These are phyloP conservation scores for Daldinia concentrica DNA, from an alignment of 495 filamentous ascomycete genomes.

Conservation along the genomic window DNA sequence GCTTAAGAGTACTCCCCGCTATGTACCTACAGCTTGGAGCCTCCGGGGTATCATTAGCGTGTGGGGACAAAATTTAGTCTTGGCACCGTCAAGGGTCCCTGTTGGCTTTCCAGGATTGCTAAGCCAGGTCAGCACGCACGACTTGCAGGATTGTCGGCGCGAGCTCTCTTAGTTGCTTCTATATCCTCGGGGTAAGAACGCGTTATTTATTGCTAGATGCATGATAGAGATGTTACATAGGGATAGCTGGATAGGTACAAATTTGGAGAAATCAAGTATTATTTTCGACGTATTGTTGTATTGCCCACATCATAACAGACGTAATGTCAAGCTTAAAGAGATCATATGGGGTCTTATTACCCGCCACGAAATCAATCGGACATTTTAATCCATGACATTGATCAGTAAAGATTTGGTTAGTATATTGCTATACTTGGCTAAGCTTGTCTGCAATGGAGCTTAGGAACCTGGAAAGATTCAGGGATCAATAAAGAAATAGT, in stretches of 20 bases:
- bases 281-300: conserved; percentile 20
- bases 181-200: conserved; percentile 27
- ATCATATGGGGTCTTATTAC: conserved; percentile 12
- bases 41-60: conserved; percentile 45
- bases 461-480: conserved; percentile 10
- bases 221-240: conserved; percentile 23
- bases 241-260: conserved; percentile 6
- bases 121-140: conserved; percentile 26
- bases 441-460: conserved; percentile 9
- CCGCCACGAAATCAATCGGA: conserved; percentile 34
- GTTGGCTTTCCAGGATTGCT: conserved; percentile 23
- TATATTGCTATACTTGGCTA: conserved; percentile 28
- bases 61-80: conserved; percentile 28
- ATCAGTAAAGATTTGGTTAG: conserved; percentile 15
- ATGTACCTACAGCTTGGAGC: conserved; percentile 35
- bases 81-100: conserved; percentile 26
- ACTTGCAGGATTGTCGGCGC: conserved; percentile 29
- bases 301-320: not conserved
- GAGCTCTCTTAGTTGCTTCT: conserved; percentile 4
- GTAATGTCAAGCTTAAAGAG: not conserved
- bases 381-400: conserved; percentile 32
- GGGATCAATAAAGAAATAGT: conserved; percentile 21
- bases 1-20: conserved; percentile 4
- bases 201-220: conserved; percentile 36
- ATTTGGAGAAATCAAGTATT: conserved; percentile 28